Evolutionary conservation across 352 stramenopile species (phyloP).

Genomic region (Stephanocyclus meneghinianus): DNA sequence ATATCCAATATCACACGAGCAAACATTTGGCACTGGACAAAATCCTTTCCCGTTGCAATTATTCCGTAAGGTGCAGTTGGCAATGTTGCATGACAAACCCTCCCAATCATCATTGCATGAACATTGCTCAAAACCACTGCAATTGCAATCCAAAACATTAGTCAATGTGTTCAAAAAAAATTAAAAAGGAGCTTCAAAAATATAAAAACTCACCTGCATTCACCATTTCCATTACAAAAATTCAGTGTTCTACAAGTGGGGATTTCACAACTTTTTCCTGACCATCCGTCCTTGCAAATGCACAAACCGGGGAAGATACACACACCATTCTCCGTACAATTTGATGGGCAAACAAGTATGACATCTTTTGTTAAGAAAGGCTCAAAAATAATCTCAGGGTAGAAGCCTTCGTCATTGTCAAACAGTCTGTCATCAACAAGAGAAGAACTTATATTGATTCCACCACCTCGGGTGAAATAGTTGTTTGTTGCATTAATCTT

Average conservation of each 20-base stretch:
- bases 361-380: neutral
- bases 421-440: constrained; percentile 2
- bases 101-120: neutral
- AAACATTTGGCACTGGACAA: neutral
- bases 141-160: too few relatives aligned
- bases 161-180: neutral
- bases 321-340: neutral
- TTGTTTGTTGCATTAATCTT: constrained; percentile 7
- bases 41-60: constrained; percentile 1
- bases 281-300: constrained; percentile 7
- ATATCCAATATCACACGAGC: neutral
- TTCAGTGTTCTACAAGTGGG: neutral
- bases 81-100: neutral
- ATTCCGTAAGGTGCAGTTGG: neutral
- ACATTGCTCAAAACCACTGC: constrained; percentile 8
- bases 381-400: constrained; percentile 3
- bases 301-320: constrained; percentile 7
- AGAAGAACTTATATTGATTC: neutral
- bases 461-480: neutral
- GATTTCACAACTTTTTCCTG: neutral
- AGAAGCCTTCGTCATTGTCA: neutral
- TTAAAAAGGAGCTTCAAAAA: neutral
- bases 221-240: constrained; percentile 3
- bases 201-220: neutral
- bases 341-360: neutral